Conservation (phyloP, 2,329 filamentous ascomycete species). For the Hyphodiscus sp. region DNA sequence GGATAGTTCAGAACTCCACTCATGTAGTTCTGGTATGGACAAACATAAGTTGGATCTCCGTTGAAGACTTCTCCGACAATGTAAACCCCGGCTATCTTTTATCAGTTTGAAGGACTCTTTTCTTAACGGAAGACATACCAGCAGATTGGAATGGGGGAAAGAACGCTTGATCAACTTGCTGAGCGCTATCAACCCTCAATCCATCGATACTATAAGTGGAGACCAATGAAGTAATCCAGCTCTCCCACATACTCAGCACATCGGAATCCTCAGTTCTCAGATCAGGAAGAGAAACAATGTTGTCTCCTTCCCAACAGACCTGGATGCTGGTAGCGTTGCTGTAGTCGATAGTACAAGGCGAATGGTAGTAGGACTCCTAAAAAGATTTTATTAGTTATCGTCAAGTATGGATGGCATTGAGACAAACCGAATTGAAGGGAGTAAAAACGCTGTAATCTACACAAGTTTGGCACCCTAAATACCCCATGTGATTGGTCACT, state of each 20-base stretch:
- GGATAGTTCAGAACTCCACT: slow-evolving; percentile 57
- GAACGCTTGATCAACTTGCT: slow-evolving; percentile 44
- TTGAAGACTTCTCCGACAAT: slow-evolving; percentile 54
- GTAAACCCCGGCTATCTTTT: slow-evolving; percentile 46
- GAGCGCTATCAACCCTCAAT: slow-evolving; percentile 43
- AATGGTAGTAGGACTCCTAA: slow-evolving; percentile 30
- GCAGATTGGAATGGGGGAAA: slow-evolving; percentile 45
- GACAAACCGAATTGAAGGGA: slow-evolving; percentile 32
- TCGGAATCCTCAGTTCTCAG: slow-evolving; percentile 23
- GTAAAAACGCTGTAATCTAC: slow-evolving; percentile 33
- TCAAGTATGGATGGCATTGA: slow-evolving; percentile 12
- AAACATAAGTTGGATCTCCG: slow-evolving; percentile 46
- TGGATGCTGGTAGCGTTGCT: slow-evolving; percentile 29
- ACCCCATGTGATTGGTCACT: slow-evolving; percentile 43
- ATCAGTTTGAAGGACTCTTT: not conserved
- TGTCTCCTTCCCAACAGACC: slow-evolving; percentile 24
- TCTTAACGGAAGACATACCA: slow-evolving; percentile 19
- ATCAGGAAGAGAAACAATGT: slow-evolving; percentile 26
- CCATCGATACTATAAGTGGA: slow-evolving; percentile 38
- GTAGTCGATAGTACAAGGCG: slow-evolving; percentile 31
- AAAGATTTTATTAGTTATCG: slow-evolving; percentile 1
- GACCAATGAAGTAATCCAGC: slow-evolving; percentile 23
- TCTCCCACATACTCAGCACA: slow-evolving; percentile 17
- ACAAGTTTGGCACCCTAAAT: slow-evolving; percentile 27
- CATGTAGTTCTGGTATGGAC: slow-evolving; percentile 47